These are phyloP conservation scores for Grosmannia serpens DNA, from an alignment of 2,329 filamentous ascomycete genomes.

Conservation along the genomic window DNA sequence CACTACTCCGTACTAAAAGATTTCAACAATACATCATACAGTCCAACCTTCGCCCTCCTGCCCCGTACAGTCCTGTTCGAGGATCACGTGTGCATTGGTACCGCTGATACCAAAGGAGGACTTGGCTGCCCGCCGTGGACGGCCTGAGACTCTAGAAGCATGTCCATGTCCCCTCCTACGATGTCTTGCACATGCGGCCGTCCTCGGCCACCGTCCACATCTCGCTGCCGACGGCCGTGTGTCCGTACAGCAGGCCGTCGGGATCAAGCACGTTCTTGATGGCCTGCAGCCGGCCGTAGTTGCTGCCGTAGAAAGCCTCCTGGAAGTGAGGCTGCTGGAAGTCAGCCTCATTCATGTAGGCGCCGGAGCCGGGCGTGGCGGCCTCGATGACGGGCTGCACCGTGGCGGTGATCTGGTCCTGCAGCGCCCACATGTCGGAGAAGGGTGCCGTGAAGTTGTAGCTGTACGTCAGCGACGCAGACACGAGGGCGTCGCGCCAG, in stretches of 20 bases:
- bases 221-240: conserved; percentile 6
- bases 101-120: conserved; percentile 45
- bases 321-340: conserved; percentile 9
- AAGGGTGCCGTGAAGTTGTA: conserved; percentile 1
- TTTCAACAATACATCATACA: too few relatives aligned
- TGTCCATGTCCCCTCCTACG: background rate
- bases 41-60: too few relatives aligned
- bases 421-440: background rate
- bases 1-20: too few relatives aligned
- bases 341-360: conserved; percentile 33
- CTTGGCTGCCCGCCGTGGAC: conserved; percentile 16
- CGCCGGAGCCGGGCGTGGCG: conserved; percentile 23
- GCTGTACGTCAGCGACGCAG: background rate
- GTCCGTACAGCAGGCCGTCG: conserved; percentile 8
- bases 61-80: too few relatives aligned
- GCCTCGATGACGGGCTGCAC: conserved; percentile 23
- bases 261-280: conserved; percentile 12
- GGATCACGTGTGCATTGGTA: too few relatives aligned
- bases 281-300: conserved; percentile 9
- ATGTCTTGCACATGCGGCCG: conserved; percentile 1
- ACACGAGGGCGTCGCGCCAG: conserved; percentile 8
- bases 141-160: too few relatives aligned
- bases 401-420: conserved; percentile 1
- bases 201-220: conserved; percentile 4
- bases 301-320: conserved; percentile 11